Evolutionary conservation across 176 grass and related monocot species (phyloP).

Genomic region (Urochloa ruziziensis): DNA sequence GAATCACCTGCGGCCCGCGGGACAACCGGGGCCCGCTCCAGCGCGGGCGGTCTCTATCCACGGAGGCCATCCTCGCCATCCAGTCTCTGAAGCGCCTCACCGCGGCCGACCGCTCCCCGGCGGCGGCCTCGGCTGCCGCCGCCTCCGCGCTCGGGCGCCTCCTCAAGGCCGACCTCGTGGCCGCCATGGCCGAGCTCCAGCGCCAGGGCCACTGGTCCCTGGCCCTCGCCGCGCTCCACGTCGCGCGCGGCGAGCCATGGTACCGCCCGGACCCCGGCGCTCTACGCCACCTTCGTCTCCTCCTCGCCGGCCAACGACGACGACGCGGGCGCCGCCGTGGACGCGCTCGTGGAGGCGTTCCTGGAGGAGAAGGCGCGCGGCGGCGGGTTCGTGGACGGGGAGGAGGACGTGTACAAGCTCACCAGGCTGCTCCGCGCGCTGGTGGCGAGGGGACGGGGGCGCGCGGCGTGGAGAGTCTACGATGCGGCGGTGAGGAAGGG

Average conservation of each 20-base stretch:
- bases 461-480: conserved; percentile 66
- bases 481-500: conserved; percentile 48
- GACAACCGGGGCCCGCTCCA: conserved; percentile 80
- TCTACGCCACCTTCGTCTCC: conserved; percentile 80
- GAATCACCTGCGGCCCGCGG: conserved; percentile 74
- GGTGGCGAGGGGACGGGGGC: conserved; percentile 50
- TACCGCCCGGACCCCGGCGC: conserved; percentile 63
- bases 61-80: conserved; percentile 88
- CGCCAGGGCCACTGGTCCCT: conserved; percentile 74
- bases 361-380: conserved; percentile 64
- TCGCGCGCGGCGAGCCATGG: conserved; percentile 62
- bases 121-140: conserved; percentile 22
- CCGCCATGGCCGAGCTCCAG: conserved; percentile 77
- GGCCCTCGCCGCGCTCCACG: conserved; percentile 60
- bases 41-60: conserved; percentile 77
- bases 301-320: conserved; percentile 31
- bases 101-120: conserved; percentile 33
- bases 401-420: conserved; percentile 65
- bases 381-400: conserved; percentile 43
- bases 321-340: conserved; percentile 35
- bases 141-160: conserved; percentile 54
- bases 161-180: conserved; percentile 72
- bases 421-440: conserved; percentile 66
- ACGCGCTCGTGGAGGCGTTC: conserved; percentile 69
- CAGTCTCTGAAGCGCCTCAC: conserved; percentile 87